Base-by-base conservation (phyloP, 441 rosid species). In the Erysimum cheiri region DNA sequence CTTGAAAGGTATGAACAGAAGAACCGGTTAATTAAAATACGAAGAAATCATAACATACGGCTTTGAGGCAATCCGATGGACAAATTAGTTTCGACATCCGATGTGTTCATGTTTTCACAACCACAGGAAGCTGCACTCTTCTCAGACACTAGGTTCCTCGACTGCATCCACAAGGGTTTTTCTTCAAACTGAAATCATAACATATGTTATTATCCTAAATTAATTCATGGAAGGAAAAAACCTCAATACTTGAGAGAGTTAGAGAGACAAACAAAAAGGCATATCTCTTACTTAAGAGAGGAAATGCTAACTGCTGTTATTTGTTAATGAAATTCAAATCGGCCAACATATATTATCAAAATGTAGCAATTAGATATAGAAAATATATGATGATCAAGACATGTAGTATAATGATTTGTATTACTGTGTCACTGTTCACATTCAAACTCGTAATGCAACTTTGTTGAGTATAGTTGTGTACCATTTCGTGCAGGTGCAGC, bases 141-240 rank as follows among this genome's bases (percentile, higher is more conserved):
- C 33, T 59, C 67, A 60, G 43, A 12, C 24, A 17, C 14, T 12
- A 59, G 4, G 29, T 46, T 53, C 22, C 49, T 63, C 12, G 43
- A 64, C 58, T 44, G 64, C 64, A 43, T 72, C 64, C 65, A 58
- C 65, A 62, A 53, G 50, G 61, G 19, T 37, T 32, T 48, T n/a
- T 46, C 64, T 53, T 36, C 70, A 33, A 60, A 43, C 70, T 71
- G 67, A 40, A 48, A 49, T 13, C 2, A 40, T 40, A 52, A 33
- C 6, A 6, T 3, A n/a, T n/a, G 12, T 33, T 28, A 47, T 7
- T 35, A 9, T 57, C 5, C 24, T 57, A 8, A 1, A 22, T 48
- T 9, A 26, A 52, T 52, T 9, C 35, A 28, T 26, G 17, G 19
- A 0, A 52, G 35, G 5, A 1, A 52, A 12, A 24, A 26, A 26